phyloP scores from a whole-genome alignment of 2,329 filamentous ascomycete species.

The Neocatenulostroma microsporum region DNA sequence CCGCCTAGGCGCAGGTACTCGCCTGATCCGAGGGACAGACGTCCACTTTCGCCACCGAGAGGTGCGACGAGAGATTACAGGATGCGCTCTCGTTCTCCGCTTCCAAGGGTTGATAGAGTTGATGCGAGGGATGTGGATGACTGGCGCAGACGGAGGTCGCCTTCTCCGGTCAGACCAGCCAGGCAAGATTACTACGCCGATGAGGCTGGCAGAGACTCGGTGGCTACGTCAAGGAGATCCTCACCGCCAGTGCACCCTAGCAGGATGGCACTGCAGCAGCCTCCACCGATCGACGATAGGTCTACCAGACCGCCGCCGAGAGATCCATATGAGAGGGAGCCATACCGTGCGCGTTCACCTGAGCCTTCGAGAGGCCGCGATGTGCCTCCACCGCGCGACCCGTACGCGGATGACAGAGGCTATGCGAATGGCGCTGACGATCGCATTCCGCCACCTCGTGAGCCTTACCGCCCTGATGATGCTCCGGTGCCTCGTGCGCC shows the following conservation, averaged over 20 bases:
- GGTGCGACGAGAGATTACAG: constrained; percentile 34
- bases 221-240: constrained; percentile 52
- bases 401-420: constrained; percentile 23
- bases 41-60: constrained; percentile 23
- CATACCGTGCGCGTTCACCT: constrained; percentile 22
- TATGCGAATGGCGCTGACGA: constrained; percentile 17
- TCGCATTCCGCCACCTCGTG: constrained; percentile 21
- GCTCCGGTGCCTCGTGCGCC: constrained; percentile 21
- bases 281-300: constrained; percentile 27
- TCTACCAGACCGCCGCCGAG: constrained; percentile 16
- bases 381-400: constrained; percentile 29
- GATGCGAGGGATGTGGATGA: constrained; percentile 43
- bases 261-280: constrained; percentile 37
- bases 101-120: constrained; percentile 42
- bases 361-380: constrained; percentile 13
- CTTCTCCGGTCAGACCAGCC: constrained; percentile 37
- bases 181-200: constrained; percentile 33
- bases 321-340: constrained; percentile 23
- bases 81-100: constrained; percentile 47
- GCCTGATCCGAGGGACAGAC: constrained; percentile 31
- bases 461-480: constrained; percentile 22
- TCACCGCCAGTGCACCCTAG: constrained; percentile 54
- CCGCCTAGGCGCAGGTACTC: constrained; percentile 36
- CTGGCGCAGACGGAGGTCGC: constrained; percentile 49
- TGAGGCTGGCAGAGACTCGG: constrained; percentile 48